These are phyloP conservation scores for Suillus brevipes DNA, from an alignment of 768 basidiomycete species.

Conservation along the genomic window DNA sequence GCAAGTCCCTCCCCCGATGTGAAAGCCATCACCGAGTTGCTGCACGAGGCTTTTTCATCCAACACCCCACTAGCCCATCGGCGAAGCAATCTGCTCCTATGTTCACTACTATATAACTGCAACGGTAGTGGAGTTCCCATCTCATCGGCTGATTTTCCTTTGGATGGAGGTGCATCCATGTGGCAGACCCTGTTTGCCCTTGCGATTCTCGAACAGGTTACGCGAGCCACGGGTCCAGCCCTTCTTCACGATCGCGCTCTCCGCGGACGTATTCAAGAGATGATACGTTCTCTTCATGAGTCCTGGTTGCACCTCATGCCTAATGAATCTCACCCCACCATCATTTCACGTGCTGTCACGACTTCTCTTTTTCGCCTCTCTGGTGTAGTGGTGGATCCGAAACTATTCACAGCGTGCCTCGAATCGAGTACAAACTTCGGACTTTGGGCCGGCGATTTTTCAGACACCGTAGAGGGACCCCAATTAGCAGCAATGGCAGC, in stretches of 20 bases:
- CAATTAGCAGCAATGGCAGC: conserved; percentile 17
- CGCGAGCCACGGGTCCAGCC: conserved; percentile 11
- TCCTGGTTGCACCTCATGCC: conserved; percentile 35
- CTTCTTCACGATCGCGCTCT: conserved; percentile 26
- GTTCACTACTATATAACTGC: not conserved
- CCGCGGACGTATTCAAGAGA: conserved; percentile 5
- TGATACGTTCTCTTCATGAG: conserved; percentile 38
- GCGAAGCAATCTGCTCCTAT: conserved; percentile 38
- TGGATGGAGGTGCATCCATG: conserved; percentile 7
- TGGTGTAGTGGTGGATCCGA: conserved; percentile 36
- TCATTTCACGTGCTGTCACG: conserved; percentile 39
- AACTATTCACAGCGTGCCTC: conserved; percentile 38
- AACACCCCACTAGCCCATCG: conserved; percentile 27
- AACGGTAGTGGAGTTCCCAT: not conserved
- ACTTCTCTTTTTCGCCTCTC: conserved; percentile 49
- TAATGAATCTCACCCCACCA: conserved; percentile 14
- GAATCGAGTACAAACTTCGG: conserved; percentile 9
- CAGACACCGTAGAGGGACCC: conserved; percentile 11
- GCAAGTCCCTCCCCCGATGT: not conserved
- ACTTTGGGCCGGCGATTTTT: conserved; percentile 1
- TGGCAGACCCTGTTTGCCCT: conserved; percentile 49
- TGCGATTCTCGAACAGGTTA: conserved; percentile 36
- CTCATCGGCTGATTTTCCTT: not conserved
- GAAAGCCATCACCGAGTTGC: not conserved
- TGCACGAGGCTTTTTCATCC: conserved; percentile 26